A percentile compares a stretch with the other conserved stretches of the same genome.
Conservation (phyloP, 148 eudicot species). For the Rhododendron henanense region DNA sequence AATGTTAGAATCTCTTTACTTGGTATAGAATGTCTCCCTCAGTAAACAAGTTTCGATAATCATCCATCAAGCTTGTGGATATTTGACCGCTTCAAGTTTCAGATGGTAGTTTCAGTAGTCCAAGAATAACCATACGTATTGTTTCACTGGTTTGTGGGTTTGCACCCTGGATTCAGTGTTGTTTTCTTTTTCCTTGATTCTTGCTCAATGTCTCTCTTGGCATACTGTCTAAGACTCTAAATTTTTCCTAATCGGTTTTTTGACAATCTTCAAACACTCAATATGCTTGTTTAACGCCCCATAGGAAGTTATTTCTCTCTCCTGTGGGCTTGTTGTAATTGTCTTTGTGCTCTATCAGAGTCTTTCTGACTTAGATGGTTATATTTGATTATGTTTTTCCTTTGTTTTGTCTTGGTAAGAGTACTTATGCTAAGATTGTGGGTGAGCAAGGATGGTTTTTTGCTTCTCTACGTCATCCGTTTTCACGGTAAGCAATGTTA, state of each 20-base stretch:
- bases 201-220: background rate
- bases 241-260: background rate
- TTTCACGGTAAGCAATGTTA: slow-evolving; percentile 53
- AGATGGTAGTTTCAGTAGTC: background rate
- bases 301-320: background rate
- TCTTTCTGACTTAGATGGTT: background rate
- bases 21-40: background rate
- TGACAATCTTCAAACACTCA: background rate
- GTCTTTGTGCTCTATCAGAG: background rate
- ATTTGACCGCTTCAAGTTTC: background rate
- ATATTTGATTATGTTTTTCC: background rate
- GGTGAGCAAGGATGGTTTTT: slow-evolving; percentile 87
- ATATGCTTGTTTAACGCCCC: background rate
- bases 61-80: background rate
- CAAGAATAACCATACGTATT: background rate
- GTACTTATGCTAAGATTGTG: slow-evolving; percentile 79
- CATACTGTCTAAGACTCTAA: background rate
- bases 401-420: slow-evolving; percentile 37
- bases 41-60: background rate
- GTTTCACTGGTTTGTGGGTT: background rate
- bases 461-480: slow-evolving; percentile 65
- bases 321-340: background rate
- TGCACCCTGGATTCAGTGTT: background rate
- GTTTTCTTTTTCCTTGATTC: background rate
- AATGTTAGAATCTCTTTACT: background rate